These are phyloP conservation scores for Thielaviopsis populi DNA, from an alignment of 2,329 filamentous ascomycete genomes.

Conservation along the genomic window DNA sequence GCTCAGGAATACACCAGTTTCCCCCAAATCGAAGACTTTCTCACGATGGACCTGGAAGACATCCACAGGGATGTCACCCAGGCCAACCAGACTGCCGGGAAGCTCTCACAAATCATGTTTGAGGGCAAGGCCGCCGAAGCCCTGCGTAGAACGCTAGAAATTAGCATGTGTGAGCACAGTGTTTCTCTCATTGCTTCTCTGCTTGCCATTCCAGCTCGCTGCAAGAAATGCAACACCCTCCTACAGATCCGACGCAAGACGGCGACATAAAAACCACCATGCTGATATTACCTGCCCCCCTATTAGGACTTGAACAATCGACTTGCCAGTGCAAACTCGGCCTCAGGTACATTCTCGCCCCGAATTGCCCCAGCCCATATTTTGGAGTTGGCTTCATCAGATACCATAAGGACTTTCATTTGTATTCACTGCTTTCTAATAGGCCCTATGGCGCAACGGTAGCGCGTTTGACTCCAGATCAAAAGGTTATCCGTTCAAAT, in stretches of 20 bases:
- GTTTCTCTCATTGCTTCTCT: neutral
- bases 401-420: neutral
- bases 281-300: neutral
- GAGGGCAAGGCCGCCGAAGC: neutral
- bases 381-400: neutral
- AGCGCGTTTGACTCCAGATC: slow-evolving; percentile 16
- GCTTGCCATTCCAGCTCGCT: neutral
- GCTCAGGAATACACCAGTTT: neutral
- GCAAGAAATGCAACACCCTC: slow-evolving; percentile 4
- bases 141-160: neutral
- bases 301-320: neutral
- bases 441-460: slow-evolving; percentile 15
- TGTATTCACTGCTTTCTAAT: neutral
- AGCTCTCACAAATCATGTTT: neutral
- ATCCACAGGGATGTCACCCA: neutral
- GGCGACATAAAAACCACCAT: neutral
- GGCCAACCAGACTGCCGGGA: slow-evolving; percentile 11
- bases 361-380: neutral
- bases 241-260: neutral
- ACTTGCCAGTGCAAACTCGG: neutral
- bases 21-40: neutral
- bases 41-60: neutral
- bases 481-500: slow-evolving; percentile 16
- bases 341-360: neutral
- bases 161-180: slow-evolving; percentile 3